A percentile compares a stretch with the other conserved stretches of the same genome.
These are phyloP conservation scores for Santalum album DNA, from an alignment of 164 flowering plant genomes.

Conservation along the genomic window DNA sequence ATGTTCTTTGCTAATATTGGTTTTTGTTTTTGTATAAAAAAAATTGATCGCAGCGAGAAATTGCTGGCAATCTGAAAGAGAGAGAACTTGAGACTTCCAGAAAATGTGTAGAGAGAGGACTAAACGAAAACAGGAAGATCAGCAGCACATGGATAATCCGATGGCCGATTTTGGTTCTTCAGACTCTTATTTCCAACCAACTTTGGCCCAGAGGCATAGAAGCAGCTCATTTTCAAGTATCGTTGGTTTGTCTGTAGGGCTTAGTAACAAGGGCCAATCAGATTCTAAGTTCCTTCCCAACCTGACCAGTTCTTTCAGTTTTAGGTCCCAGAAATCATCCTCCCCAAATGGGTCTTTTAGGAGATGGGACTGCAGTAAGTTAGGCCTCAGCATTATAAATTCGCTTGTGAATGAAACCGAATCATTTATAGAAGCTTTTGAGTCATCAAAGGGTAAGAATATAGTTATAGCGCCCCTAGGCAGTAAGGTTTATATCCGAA, in stretches of 20 bases:
- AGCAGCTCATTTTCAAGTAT: slow-evolving; percentile 16
- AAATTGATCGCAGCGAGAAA: no score
- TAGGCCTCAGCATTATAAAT: slow-evolving; percentile 22
- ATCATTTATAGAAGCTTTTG: slow-evolving; percentile 1
- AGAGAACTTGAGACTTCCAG: no score
- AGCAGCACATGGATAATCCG: background rate
- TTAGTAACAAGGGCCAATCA: slow-evolving; percentile 11
- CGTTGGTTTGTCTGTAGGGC: slow-evolving; percentile 12
- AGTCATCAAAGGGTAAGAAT: slow-evolving; percentile 10
- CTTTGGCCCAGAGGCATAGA: slow-evolving; percentile 10
- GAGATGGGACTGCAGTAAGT: slow-evolving; percentile 11
- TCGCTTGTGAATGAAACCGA: slow-evolving; percentile 13
- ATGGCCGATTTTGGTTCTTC: slow-evolving; percentile 20
- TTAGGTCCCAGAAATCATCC: slow-evolving; percentile 8
- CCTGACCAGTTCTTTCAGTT: slow-evolving; percentile 15
- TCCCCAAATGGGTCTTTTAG: slow-evolving; percentile 5
- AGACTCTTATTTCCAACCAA: slow-evolving; percentile 9
- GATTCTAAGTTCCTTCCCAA: slow-evolving; percentile 16
- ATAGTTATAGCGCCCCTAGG: slow-evolving; percentile 16
- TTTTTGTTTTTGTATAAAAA: no score
- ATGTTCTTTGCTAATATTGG: no score
- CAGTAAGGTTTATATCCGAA: slow-evolving; percentile 5
- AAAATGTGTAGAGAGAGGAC: no score
- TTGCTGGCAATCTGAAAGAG: no score
- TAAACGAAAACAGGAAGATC: no score